phyloP scores from a whole-genome alignment of 106 monocot genomes.

The Dendrobium chrysotoxum region DNA sequence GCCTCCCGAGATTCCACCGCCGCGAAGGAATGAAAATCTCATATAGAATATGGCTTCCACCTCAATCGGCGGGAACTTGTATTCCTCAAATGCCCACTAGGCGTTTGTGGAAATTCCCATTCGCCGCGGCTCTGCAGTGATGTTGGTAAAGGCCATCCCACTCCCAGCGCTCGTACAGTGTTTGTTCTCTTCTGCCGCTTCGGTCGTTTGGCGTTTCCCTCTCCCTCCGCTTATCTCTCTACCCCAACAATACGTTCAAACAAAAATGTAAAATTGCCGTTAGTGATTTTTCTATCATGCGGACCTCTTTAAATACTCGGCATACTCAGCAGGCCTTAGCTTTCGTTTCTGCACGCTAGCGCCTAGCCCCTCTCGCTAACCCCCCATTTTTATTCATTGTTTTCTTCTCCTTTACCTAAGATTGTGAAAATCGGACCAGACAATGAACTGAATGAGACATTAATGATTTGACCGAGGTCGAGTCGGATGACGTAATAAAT shows the following conservation, averaged over 20 bases:
- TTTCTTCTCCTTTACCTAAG: too few relatives aligned
- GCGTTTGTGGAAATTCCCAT: constrained; percentile 2
- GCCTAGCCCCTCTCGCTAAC: background rate
- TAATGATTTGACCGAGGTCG: too few relatives aligned
- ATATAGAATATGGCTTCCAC: background rate
- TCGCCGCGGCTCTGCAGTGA: background rate
- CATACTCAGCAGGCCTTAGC: background rate
- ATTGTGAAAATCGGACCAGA: too few relatives aligned
- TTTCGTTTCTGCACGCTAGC: background rate
- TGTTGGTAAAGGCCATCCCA: too few relatives aligned
- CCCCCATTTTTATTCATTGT: background rate
- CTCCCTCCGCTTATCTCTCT: background rate
- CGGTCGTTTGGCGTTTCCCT: too few relatives aligned
- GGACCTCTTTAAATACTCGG: background rate
- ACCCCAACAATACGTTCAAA: background rate
- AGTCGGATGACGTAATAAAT: too few relatives aligned
- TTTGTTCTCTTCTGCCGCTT: background rate
- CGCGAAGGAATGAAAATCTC: background rate
- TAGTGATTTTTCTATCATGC: background rate
- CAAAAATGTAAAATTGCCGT: background rate
- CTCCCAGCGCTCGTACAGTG: background rate
- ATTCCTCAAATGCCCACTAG: background rate
- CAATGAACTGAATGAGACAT: too few relatives aligned
- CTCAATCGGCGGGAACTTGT: background rate
- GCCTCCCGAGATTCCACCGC: background rate